Base-by-base conservation (phyloP, 345 rosid genomes). In the Camelina sativa region DNA sequence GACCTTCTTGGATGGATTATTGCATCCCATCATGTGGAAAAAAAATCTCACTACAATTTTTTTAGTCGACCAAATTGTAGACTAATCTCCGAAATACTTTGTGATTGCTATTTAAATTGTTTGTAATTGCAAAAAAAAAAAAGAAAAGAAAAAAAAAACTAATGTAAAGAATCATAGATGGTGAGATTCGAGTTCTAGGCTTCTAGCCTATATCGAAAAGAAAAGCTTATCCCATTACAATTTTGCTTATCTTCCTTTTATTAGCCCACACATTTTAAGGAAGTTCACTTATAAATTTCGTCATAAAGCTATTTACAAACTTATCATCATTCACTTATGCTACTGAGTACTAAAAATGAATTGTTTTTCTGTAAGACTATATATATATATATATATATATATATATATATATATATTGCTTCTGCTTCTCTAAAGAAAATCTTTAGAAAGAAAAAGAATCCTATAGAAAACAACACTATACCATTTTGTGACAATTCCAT, bases 1-100 rank as follows among this genome's bases (percentile, higher is more conserved):
- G 37, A 72, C 52, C 63, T 63, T 53, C 56, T 63, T 63, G 37
- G 64, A 11, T 54, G 44, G 64, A 53, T 53, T 53, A 30, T 52
- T 62, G 72, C 44, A 62, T 32, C 57, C 16, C 37, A 41, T 20
- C 32, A 43, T 54, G 69, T 63, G 76, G 57, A 12, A 62, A 28
- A 28, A 28, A 53, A 52, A 25, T 6, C 16, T 53, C 62, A 52
- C 11, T 40, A 73, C 37, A 20, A 17, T 19, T 50, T 69, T 30
- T 51, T 0, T 50, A 50, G 19, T 3, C 0, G 7, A 51, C 6
- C 11, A 51, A 15, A 19, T 3, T 9, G 3, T 17, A 17, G 8
- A 19, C 11, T 58, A 58, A 58, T 34, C 23, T 35, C 17, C 12
- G 43, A 34, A 28, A n/a, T 30, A 4, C 15, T 5, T 16, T 7